These are phyloP conservation scores for Metarhizium rileyi DNA, from an alignment of 2,329 filamentous ascomycete genomes.

Conservation along the genomic window DNA sequence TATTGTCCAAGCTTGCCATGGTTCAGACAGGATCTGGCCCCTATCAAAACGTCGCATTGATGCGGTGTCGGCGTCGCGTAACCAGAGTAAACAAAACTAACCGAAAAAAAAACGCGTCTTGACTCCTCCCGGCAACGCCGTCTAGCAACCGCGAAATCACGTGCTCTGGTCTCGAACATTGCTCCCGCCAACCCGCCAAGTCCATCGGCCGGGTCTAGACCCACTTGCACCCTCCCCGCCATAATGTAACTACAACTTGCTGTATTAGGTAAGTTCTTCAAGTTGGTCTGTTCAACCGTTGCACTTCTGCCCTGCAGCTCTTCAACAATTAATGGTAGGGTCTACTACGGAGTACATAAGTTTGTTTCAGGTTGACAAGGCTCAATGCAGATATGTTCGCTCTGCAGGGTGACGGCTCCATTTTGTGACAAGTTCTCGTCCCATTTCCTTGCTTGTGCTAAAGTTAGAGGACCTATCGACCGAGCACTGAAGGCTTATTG, in stretches of 20 bases:
- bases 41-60: background rate
- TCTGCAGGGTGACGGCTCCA: background rate
- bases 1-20: background rate
- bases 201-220: background rate
- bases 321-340: background rate
- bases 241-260: too few species aligned
- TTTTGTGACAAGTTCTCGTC: too few species aligned
- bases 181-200: too few species aligned
- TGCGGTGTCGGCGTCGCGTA: background rate
- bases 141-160: constrained; percentile 10
- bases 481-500: too few species aligned
- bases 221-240: background rate
- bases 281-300: background rate
- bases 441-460: too few species aligned
- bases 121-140: constrained; percentile 11
- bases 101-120: constrained; percentile 8
- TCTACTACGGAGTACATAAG: too few species aligned
- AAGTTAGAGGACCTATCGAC: too few species aligned
- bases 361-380: constrained; percentile 4
- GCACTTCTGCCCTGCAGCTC: background rate
- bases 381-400: background rate
- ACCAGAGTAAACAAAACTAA: constrained; percentile 14
- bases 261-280: background rate
- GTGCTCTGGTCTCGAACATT: constrained; percentile 11
- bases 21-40: background rate